Percentiles rank a stretch among this genome's conserved stretches.
phyloP scores from a whole-genome alignment of 2,329 filamentous ascomycete species.

The Stylonectria norvegica region DNA sequence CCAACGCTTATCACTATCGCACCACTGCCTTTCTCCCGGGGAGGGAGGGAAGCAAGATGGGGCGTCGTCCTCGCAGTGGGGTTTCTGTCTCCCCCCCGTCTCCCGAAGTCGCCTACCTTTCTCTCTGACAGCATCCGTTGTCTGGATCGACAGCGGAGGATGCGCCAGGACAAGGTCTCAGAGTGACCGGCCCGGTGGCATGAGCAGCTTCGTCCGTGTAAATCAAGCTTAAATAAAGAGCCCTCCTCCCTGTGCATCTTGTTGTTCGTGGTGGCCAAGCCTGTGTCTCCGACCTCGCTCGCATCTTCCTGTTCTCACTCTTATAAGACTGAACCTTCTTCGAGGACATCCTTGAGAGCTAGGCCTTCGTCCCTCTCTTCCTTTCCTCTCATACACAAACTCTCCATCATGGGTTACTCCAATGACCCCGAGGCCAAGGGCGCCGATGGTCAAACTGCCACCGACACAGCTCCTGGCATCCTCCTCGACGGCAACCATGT shows the following conservation, averaged over 20 bases:
- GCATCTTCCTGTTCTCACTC: constrained; percentile 6
- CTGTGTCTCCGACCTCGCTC: constrained; percentile 18
- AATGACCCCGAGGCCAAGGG: constrained; percentile 24
- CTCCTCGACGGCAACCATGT: constrained; percentile 24
- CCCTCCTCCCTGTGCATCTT: constrained; percentile 10
- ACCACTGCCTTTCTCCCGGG: too few species aligned
- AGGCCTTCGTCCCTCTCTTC: neutral
- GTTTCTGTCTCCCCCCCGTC: too few species aligned
- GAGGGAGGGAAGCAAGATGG: too few species aligned
- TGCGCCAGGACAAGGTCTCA: neutral
- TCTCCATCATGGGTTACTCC: constrained; percentile 23
- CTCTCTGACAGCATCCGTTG: too few species aligned
- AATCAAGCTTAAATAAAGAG: constrained; percentile 1
- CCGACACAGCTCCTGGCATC: constrained; percentile 26
- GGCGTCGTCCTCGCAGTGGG: too few species aligned
- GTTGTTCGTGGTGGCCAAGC: constrained; percentile 15
- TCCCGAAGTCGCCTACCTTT: too few species aligned
- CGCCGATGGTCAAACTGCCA: constrained; percentile 22
- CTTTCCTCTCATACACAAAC: neutral
- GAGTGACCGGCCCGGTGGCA: constrained; percentile 1
- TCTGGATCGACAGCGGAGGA: too few species aligned
- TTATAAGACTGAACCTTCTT: too few species aligned
- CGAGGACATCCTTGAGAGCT: neutral
- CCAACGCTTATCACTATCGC: too few species aligned
- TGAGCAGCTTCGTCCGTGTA: neutral